A percentile compares a stretch with the other conserved stretches of the same genome.
Conservation (phyloP, 1,284 basidiomycete genomes). For the Marasmius oreades region DNA sequence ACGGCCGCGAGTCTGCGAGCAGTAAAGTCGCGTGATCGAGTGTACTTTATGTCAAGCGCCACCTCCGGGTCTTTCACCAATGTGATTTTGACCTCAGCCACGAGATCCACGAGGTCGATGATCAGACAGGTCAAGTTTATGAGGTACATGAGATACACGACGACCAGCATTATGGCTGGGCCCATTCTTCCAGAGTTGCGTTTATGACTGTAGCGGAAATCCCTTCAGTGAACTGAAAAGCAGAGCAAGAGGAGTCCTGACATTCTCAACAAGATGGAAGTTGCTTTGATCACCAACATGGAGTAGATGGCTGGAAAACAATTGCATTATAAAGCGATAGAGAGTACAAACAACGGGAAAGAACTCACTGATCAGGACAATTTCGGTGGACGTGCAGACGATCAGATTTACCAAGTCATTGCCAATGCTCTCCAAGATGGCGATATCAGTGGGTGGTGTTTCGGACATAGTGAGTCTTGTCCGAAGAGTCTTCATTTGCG, state of each 20-base stretch:
- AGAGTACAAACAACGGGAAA: not conserved
- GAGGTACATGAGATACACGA: not conserved
- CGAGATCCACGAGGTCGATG: not conserved
- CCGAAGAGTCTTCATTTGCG: too few species aligned
- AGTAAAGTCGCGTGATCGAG: not conserved
- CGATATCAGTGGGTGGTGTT: not conserved
- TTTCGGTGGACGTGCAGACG: not conserved
- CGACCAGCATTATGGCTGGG: not conserved
- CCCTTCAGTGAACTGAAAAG: not conserved
- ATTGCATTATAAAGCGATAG: too few species aligned
- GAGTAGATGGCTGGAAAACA: not conserved
- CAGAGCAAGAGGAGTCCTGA: too few species aligned
- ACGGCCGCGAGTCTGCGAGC: not conserved
- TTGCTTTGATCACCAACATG: not conserved
- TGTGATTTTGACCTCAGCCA: conserved; percentile 1
- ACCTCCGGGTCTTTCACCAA: conserved; percentile 1
- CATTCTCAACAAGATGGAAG: not conserved
- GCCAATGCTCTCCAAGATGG: not conserved
- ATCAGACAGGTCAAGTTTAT: not conserved
- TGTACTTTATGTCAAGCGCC: not conserved
- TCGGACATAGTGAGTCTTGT: too few species aligned
- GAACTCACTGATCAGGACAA: not conserved
- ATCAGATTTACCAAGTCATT: not conserved
- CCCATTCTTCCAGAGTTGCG: not conserved
- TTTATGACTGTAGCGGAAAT: not conserved